Evolutionary conservation across 495 filamentous ascomycete species (phyloP), one percentile per base, ranked within the genome.

Genomic region (Neurospora sp.): DNA sequence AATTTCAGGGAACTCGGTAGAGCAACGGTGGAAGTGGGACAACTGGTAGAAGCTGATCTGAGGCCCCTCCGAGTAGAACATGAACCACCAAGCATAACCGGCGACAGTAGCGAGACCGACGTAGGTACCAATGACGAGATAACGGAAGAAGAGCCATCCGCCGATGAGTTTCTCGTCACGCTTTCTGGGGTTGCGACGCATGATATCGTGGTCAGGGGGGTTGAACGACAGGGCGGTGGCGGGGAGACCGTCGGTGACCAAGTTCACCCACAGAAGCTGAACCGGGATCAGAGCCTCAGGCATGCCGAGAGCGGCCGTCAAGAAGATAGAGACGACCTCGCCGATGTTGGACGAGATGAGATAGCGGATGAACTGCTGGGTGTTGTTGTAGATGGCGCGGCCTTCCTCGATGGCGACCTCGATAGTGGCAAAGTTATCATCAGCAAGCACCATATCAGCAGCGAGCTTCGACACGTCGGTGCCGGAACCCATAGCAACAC

Each of bases 41-140:
- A 99, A 82, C 78, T 99, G 94, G 82, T 89, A 95, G 84, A 97
- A 96, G 69, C 86, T 91, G 82, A 99, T 98, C 77, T 94, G 91
- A 59, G 96, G 96, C 0, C 96, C 96, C 74, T 93, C 91, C 38
- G 90, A 83, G 82, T 98, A 93, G 85, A 92, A 97, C 90, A 98
- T 92, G 85, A 99, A 99, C 93, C 94, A 98, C 96, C 96, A 99
- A 37, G 94, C 95, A 80, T 99, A 99, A 40, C 96, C 96, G 79
- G 92, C 94, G 3, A 99, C 96, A 8, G 96, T 99, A 53, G 96
- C 96, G 40, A 90, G 88, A 76, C 96, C 96, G 71, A 99, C 96
- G 74, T 98, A 99, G 8, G 87, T 92, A 42, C 96, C 96, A 77
- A 99, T 94, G 35, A 98, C 90, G 87, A 99, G 88, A 82, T 99